Percentiles rank a stretch among this genome's conserved stretches.
phyloP scores from a whole-genome alignment of 2,329 filamentous ascomycete species.

The Xylaria multiplex region DNA sequence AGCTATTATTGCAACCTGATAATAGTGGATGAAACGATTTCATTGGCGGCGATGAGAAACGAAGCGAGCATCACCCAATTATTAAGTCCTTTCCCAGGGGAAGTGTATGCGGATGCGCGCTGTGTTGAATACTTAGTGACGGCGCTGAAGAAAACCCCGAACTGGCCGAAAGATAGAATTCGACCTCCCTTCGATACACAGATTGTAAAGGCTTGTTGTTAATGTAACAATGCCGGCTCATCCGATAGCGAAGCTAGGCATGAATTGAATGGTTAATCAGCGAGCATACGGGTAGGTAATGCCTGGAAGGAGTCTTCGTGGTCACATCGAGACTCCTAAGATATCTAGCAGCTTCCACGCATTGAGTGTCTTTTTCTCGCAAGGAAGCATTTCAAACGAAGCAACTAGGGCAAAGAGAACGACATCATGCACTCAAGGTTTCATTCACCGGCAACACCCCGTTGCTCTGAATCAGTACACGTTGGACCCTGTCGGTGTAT shows the following conservation, averaged over 20 bases:
- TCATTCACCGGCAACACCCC: constrained; percentile 5
- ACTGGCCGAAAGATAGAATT: not conserved
- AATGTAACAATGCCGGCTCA: not conserved
- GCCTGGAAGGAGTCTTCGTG: not conserved
- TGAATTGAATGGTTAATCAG: not conserved
- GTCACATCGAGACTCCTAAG: not conserved
- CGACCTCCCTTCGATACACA: not conserved
- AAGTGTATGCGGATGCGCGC: not conserved
- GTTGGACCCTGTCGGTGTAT: not conserved
- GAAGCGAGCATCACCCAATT: not conserved
- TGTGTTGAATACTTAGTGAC: not conserved
- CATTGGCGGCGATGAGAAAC: not conserved
- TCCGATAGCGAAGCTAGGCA: not conserved
- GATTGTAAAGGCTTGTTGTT: not conserved
- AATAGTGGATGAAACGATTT: not conserved
- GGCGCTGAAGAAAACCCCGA: not conserved
- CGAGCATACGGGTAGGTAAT: no score
- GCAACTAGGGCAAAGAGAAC: not conserved
- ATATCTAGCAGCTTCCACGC: not conserved
- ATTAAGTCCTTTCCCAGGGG: not conserved
- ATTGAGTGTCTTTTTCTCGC: not conserved
- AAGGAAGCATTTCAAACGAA: not conserved
- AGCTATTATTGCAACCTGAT: not conserved
- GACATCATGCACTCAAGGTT: constrained; percentile 8
- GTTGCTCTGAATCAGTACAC: not conserved